These are phyloP conservation scores for Xerocomellus dryophilus DNA, from an alignment of 768 basidiomycete species.

Conservation along the genomic window DNA sequence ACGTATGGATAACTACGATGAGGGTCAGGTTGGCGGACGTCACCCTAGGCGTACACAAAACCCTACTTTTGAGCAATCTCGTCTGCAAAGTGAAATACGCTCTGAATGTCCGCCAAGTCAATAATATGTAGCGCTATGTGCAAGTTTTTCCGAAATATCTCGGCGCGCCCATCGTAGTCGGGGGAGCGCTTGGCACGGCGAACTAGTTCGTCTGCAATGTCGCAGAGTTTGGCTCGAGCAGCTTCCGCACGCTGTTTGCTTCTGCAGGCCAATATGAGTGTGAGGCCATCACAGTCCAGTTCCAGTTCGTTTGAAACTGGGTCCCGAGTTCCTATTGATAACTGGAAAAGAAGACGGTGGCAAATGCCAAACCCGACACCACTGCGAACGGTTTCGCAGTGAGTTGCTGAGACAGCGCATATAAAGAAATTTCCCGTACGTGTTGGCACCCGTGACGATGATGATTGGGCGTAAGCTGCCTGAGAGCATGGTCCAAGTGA, in stretches of 20 bases:
- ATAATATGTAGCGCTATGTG: slow-evolving; percentile 58
- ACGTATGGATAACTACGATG: slow-evolving; percentile 67
- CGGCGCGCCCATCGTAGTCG: slow-evolving; percentile 51
- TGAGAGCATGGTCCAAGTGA: slow-evolving; percentile 28
- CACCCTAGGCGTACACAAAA: neutral
- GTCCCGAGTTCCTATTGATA: slow-evolving; percentile 48
- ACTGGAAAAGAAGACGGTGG: slow-evolving; percentile 68
- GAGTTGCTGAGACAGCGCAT: slow-evolving; percentile 1
- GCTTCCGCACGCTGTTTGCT: slow-evolving; percentile 58
- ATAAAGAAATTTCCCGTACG: slow-evolving; percentile 36
- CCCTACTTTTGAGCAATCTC: slow-evolving; percentile 53
- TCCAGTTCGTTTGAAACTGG: slow-evolving; percentile 14
- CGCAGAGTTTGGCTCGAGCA: slow-evolving; percentile 54
- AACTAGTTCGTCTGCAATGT: slow-evolving; percentile 55
- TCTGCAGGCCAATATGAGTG: slow-evolving; percentile 79
- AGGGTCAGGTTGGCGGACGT: neutral
- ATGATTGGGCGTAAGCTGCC: slow-evolving; percentile 42
- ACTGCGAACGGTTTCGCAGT: slow-evolving; percentile 43
- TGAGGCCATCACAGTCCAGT: slow-evolving; percentile 51
- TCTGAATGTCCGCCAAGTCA: slow-evolving; percentile 60
- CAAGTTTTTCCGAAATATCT: slow-evolving; percentile 56
- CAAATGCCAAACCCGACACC: slow-evolving; percentile 85
- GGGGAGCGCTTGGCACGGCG: slow-evolving; percentile 32
- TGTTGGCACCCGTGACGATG: slow-evolving; percentile 70
- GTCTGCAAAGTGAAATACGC: slow-evolving; percentile 60